These are phyloP conservation scores for Lepiota brunneoincarnata DNA, from an alignment of 768 basidiomycete species.

Conservation along the genomic window DNA sequence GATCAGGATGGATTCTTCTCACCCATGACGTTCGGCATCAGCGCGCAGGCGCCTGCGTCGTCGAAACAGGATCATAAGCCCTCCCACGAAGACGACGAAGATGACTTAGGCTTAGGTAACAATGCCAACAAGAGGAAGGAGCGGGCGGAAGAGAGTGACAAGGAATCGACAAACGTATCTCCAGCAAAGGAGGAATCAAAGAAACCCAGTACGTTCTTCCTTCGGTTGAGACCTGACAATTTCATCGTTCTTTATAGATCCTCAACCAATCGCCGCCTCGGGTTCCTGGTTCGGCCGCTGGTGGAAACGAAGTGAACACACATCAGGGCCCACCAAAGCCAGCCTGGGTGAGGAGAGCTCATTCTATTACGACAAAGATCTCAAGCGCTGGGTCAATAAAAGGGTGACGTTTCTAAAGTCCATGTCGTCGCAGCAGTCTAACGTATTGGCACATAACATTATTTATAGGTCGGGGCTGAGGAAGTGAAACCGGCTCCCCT, in stretches of 20 bases:
- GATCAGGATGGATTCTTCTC: constrained; percentile 73
- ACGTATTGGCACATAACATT: background rate
- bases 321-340: constrained; percentile 71
- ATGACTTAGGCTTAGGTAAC: constrained; percentile 93
- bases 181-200: constrained; percentile 16
- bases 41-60: constrained; percentile 19
- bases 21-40: constrained; percentile 59
- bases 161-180: constrained; percentile 10
- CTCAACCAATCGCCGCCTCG: constrained; percentile 18
- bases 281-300: constrained; percentile 81
- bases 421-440: background rate
- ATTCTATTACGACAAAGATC: constrained; percentile 94
- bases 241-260: constrained; percentile 6
- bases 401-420: constrained; percentile 50
- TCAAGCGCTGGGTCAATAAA: constrained; percentile 95
- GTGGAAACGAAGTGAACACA: constrained; percentile 66
- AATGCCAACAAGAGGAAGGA: constrained; percentile 33
- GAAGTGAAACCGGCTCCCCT: constrained; percentile 51
- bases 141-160: constrained; percentile 27
- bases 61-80: constrained; percentile 12
- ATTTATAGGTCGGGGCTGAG: constrained; percentile 52
- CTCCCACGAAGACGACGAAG: constrained; percentile 45
- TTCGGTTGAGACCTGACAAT: background rate
- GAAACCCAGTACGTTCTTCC: constrained; percentile 24
- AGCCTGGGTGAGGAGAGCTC: constrained; percentile 88